Conservation (phyloP, 2,329 filamentous ascomycete species). For the Pseudopyricularia cyperi region DNA sequence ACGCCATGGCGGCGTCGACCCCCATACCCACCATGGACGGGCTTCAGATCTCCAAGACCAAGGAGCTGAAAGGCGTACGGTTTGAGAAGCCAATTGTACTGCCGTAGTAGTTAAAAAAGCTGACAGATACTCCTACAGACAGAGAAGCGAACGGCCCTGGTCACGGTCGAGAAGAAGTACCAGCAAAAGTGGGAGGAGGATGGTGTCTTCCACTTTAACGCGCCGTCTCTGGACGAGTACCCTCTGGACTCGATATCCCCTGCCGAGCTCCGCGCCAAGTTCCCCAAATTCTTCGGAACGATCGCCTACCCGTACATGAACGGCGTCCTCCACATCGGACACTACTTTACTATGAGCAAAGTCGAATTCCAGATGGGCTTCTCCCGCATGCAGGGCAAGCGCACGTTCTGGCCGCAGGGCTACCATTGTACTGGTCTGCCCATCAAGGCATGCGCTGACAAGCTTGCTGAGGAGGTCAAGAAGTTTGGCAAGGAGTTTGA, state of each 20-base stretch:
- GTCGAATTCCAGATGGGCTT: constrained; percentile 85
- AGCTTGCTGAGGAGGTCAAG: constrained; percentile 79
- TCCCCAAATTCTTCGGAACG: constrained; percentile 81
- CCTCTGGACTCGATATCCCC: constrained; percentile 13
- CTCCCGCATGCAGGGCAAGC: constrained; percentile 81
- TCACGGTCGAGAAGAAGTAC: constrained; percentile 82
- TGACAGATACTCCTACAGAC: constrained; percentile 35
- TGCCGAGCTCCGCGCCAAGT: constrained; percentile 37
- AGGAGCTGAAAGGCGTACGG: constrained; percentile 39
- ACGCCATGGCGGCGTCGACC: constrained; percentile 33
- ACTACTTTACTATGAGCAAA: constrained; percentile 85
- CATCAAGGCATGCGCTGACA: constrained; percentile 95
- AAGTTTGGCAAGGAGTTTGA: constrained; percentile 82
- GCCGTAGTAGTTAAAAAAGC: background rate
- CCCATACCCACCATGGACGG: constrained; percentile 18
- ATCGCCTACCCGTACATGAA: constrained; percentile 29
- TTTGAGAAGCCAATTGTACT: background rate
- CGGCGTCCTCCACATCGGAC: constrained; percentile 40
- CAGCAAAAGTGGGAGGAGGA: constrained; percentile 71
- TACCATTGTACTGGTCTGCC: constrained; percentile 97
- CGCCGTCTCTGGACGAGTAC: constrained; percentile 59
- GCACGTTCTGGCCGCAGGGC: constrained; percentile 76
- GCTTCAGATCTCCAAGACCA: constrained; percentile 42
- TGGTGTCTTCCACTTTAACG: constrained; percentile 72
- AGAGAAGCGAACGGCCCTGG: constrained; percentile 73